Conservation (phyloP, 2,329 filamentous ascomycete genomes). For the Colletotrichum brevisporum region DNA sequence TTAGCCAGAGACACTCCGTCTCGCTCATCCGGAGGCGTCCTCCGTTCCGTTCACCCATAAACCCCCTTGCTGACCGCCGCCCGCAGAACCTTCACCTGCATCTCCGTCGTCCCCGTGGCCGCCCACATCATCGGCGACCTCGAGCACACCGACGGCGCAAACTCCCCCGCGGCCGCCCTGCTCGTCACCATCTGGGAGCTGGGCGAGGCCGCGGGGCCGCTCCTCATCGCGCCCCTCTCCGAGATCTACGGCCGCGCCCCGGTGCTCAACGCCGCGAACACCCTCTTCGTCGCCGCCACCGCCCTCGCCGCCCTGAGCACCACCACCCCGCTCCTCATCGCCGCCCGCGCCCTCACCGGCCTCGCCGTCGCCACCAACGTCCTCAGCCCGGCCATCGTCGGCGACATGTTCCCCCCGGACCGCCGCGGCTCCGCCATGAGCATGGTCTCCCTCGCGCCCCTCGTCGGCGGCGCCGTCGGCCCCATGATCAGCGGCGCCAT, state of each 20-base stretch:
- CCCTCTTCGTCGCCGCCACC: slow-evolving; percentile 65
- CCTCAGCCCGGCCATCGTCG: slow-evolving; percentile 74
- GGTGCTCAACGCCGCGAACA: slow-evolving; percentile 68
- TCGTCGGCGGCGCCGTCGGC: slow-evolving; percentile 70
- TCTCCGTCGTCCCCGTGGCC: slow-evolving; percentile 68
- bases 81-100: slow-evolving; percentile 69
- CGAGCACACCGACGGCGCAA: slow-evolving; percentile 49
- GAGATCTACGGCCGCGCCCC: slow-evolving; percentile 71
- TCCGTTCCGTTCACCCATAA: no score
- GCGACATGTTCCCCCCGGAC: slow-evolving; percentile 72
- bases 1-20: neutral
- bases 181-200: slow-evolving; percentile 81
- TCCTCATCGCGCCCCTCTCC: slow-evolving; percentile 73
- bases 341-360: slow-evolving; percentile 70
- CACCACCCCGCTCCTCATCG: slow-evolving; percentile 63
- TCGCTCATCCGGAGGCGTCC: neutral
- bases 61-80: neutral
- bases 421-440: slow-evolving; percentile 72
- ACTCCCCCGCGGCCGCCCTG: slow-evolving; percentile 66
- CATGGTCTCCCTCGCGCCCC: slow-evolving; percentile 68
- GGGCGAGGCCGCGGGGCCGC: slow-evolving; percentile 73
- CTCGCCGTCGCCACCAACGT: slow-evolving; percentile 75
- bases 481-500: slow-evolving; percentile 69
- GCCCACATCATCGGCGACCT: slow-evolving; percentile 65
- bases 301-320: slow-evolving; percentile 61